Conservation (phyloP, 2,329 filamentous ascomycete species). For the Zasmidium citrigriseum region DNA sequence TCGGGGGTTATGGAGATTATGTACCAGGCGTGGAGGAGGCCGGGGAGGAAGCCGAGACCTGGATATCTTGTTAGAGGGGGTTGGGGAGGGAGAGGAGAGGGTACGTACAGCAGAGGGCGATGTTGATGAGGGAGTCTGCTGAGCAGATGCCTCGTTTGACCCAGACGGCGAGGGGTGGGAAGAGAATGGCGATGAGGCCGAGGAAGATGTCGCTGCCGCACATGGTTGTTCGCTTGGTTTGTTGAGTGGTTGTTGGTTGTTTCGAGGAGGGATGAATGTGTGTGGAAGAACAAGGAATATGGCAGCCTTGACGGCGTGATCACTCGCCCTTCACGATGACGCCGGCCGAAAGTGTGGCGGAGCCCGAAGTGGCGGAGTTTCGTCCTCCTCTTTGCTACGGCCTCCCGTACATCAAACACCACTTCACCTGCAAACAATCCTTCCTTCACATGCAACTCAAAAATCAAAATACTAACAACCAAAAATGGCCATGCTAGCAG, state of each 20-base stretch:
- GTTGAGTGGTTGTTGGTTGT: neutral
- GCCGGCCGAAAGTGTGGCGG: constrained; percentile 3
- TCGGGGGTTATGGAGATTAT: constrained; percentile 93
- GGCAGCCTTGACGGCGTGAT: constrained; percentile 7
- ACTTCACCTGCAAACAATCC: constrained; percentile 7
- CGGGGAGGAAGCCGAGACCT: constrained; percentile 63
- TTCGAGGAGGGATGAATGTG: neutral
- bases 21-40: constrained; percentile 95
- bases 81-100: neutral
- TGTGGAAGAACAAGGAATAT: neutral
- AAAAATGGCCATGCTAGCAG: constrained; percentile 53
- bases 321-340: neutral
- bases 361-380: neutral
- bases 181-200: constrained; percentile 61
- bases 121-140: constrained; percentile 91
- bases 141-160: constrained; percentile 93
- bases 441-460: neutral
- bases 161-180: constrained; percentile 72
- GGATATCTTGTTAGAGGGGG: constrained; percentile 2
- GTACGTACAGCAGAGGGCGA: constrained; percentile 69
- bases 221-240: constrained; percentile 41
- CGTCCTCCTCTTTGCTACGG: neutral
- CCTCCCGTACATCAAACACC: constrained; percentile 3
- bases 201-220: constrained; percentile 63
- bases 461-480: constrained; percentile 1